These are phyloP conservation scores for Tolypocladium pustulatum DNA, from an alignment of 2,329 filamentous ascomycete genomes.

Conservation along the genomic window DNA sequence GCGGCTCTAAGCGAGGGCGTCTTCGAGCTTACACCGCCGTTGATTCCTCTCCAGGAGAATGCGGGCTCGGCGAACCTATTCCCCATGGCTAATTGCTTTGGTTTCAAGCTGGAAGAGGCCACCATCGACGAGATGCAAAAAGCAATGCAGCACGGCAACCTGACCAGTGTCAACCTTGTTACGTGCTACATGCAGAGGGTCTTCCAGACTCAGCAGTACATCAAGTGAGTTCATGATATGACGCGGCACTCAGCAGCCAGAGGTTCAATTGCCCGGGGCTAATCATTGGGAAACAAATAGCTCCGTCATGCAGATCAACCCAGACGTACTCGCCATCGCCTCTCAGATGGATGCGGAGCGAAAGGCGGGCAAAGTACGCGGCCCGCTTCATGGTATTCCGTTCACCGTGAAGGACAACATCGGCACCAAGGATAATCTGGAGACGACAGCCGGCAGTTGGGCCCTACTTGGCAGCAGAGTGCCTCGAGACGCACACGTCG, in stretches of 20 bases:
- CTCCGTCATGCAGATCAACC: constrained; percentile 56
- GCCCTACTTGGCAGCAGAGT: constrained; percentile 55
- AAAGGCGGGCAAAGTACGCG: constrained; percentile 40
- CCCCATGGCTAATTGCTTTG: constrained; percentile 51
- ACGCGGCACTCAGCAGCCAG: no score
- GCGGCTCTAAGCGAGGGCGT: constrained; percentile 4
- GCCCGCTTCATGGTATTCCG: constrained; percentile 64
- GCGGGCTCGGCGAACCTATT: constrained; percentile 34
- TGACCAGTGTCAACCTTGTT: constrained; percentile 49
- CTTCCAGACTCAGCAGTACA: constrained; percentile 52
- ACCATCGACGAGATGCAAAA: constrained; percentile 58
- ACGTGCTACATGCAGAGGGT: constrained; percentile 53
- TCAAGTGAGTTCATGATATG: constrained; percentile 37
- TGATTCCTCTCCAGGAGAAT: constrained; percentile 25
- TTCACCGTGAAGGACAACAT: constrained; percentile 69
- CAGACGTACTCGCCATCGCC: constrained; percentile 55
- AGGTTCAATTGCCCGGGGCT: neutral
- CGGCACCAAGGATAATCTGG: constrained; percentile 55
- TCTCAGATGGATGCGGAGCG: constrained; percentile 50
- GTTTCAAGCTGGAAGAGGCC: constrained; percentile 55
- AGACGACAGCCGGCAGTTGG: constrained; percentile 64
- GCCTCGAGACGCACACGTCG: constrained; percentile 57
- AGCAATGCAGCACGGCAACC: constrained; percentile 38
- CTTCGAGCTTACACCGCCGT: constrained; percentile 13
- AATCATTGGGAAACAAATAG: constrained; percentile 17